A percentile compares a stretch with the other conserved stretches of the same genome.
These are phyloP conservation scores for Apiospora saccharicola DNA, from an alignment of 2,329 filamentous ascomycete species.

Conservation along the genomic window DNA sequence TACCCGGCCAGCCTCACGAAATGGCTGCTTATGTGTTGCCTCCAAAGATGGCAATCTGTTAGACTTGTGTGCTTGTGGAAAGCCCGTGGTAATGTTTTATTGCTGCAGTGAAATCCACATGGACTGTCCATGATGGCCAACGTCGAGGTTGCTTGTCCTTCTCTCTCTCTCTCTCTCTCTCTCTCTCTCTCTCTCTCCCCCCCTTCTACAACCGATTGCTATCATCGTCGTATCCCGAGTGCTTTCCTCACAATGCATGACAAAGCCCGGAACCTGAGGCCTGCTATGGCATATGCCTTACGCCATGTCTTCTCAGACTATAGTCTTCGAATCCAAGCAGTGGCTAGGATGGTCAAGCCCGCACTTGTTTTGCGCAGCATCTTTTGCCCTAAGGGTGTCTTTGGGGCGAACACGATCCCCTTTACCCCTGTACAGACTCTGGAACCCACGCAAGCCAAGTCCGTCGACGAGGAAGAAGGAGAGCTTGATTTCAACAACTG, in stretches of 20 bases:
- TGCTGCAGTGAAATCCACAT: neutral
- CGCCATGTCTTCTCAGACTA: neutral
- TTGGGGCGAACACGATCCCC: neutral
- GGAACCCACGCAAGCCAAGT: neutral
- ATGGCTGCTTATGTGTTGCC: neutral
- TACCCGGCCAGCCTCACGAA: no score
- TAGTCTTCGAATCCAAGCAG: neutral
- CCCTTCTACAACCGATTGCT: neutral
- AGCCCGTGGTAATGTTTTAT: neutral
- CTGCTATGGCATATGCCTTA: neutral
- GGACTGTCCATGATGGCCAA: no score
- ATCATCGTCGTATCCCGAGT: neutral
- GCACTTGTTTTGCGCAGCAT: neutral
- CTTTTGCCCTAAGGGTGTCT: neutral
- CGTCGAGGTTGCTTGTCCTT: neutral
- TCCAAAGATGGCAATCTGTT: no score
- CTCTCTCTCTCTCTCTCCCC: neutral
- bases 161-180: neutral
- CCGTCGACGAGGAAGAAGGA: neutral
- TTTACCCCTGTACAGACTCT: neutral
- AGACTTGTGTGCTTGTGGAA: neutral
- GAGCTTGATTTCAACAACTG: neutral
- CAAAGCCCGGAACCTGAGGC: neutral
- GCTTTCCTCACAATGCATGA: neutral
- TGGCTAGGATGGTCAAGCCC: neutral